A percentile compares a stretch with the other conserved stretches of the same genome.
These are phyloP conservation scores for Blastobotrys parvus DNA, from an alignment of 805 yeast genomes.

Conservation along the genomic window DNA sequence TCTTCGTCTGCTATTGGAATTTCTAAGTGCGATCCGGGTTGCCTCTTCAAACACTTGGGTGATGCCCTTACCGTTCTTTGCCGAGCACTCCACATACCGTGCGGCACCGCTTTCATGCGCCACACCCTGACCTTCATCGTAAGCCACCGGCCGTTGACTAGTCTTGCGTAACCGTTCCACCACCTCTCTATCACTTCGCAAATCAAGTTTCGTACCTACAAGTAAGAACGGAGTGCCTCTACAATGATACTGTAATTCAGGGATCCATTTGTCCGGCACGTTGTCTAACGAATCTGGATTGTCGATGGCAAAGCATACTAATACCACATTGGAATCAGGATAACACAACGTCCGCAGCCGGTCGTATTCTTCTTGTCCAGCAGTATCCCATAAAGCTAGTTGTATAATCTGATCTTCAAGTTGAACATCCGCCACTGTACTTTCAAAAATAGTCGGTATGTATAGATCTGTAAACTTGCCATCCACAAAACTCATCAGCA, in stretches of 20 bases:
- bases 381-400: constrained; percentile 86
- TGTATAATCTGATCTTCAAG: constrained; percentile 90
- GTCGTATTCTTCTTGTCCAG: too few relatives aligned
- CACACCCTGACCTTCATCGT: constrained; percentile 50
- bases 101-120: constrained; percentile 76
- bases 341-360: constrained; percentile 77
- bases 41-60: constrained; percentile 88
- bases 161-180: constrained; percentile 17
- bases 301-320: constrained; percentile 78
- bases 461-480: constrained; percentile 59
- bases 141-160: constrained; percentile 42
- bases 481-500: constrained; percentile 70
- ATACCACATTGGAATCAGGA: constrained; percentile 72
- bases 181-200: constrained; percentile 36
- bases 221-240: constrained; percentile 67
- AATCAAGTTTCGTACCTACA: constrained; percentile 77
- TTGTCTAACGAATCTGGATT: constrained; percentile 75
- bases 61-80: constrained; percentile 86
- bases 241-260: constrained; percentile 69
- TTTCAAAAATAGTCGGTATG: constrained; percentile 87
- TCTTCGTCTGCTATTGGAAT: not conserved
- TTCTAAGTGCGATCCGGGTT: constrained; percentile 53
- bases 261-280: constrained; percentile 77
- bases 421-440: constrained; percentile 83
- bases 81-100: constrained; percentile 75